Base-by-base conservation (phyloP, 306 rosid genomes). In the Alnus rubra region DNA sequence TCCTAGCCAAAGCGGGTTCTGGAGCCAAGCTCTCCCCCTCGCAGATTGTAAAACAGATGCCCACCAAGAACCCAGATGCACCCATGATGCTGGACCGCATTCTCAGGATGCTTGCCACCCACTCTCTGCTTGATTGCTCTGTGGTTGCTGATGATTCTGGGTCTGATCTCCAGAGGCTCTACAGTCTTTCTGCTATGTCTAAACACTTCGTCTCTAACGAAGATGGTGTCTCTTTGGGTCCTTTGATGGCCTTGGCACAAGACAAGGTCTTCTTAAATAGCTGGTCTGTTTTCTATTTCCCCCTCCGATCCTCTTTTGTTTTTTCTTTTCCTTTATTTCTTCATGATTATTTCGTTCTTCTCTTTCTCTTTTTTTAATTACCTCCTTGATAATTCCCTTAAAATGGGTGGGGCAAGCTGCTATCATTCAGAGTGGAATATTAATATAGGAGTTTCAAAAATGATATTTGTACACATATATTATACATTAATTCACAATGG, bases 111-210 rank as follows among this genome's bases (percentile, higher is more conserved):
- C 30, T 72, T 3, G 63, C 76, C 9, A 63, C 74, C 35, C 77
- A 87, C 76, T 85, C 88, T 39, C 71, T 87, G 42, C 82, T 89
- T 2, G 35, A 5, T 3, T 85, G 89, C 78, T 79, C 87, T 54
- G 7, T 68, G 14, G 77, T 9, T 4, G 44, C 7, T 39, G 80
- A 63, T 16, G 11, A 59, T 10, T 5, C 19, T 14, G 85, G 81
- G 0, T 15, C 60, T 49, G 28, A 23, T 23, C 3, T 30, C 23
- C 72, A 63, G 35, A 87, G 84, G 59, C 30, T 87, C 9, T 87
- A 89, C 55, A 52, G 86, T 67, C 84, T 87, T 2, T 35, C 39
- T 7, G 77, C 80, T 0, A 82, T 78, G 47, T 67, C 87, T 33
- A 67, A 23, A 14, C 62, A 3, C 30, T 81, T 79, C 37, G 83